Evolutionary conservation across 495 filamentous ascomycete species (phyloP), one percentile per base, ranked within the genome.

Genomic region (Lepidopterella palustris): DNA sequence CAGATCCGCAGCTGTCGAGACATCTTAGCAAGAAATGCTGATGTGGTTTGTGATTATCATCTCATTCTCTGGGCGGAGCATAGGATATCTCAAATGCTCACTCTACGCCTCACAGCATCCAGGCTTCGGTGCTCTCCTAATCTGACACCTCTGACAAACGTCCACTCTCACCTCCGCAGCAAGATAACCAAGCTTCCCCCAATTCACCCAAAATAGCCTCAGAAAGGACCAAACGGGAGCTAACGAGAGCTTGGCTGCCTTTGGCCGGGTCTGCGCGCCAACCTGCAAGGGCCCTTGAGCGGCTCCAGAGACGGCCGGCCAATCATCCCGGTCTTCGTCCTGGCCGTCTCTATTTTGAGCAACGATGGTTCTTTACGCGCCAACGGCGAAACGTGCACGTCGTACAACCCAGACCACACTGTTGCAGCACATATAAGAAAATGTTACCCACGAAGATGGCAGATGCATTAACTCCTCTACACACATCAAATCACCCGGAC

Each of bases 171-270:
- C n/a, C n/a, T n/a, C n/a, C n/a, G n/a, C n/a, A n/a, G n/a, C n/a
- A n/a, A n/a, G n/a, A n/a, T n/a, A n/a, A n/a, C n/a, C n/a, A n/a
- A n/a, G n/a, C n/a, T n/a, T n/a, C n/a, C n/a, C n/a, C n/a, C n/a
- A n/a, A n/a, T n/a, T n/a, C n/a, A n/a, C n/a, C n/a, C n/a, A 25
- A 50, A 50, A 50, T 50, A 50, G 47, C 47, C 47, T 25, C 35
- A 18, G 13, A 27, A 18, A 50, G 15, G 47, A 15, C 47, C n/a
- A n/a, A n/a, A 50, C 47, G 47, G 47, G 47, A 50, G 47, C 47
- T 50, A 50, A 50, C n/a, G 24, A 50, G 47, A 24, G 47, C 47
- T 50, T 50, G 47, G 47, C 47, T 26, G 35, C 13, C 18, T 18
- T 42, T 42, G 35, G 35, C 9, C 47, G 11, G 20, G 9, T 13